phyloP scores from a whole-genome alignment of 1,284 basidiomycete species.

The Marasmius oreades region DNA sequence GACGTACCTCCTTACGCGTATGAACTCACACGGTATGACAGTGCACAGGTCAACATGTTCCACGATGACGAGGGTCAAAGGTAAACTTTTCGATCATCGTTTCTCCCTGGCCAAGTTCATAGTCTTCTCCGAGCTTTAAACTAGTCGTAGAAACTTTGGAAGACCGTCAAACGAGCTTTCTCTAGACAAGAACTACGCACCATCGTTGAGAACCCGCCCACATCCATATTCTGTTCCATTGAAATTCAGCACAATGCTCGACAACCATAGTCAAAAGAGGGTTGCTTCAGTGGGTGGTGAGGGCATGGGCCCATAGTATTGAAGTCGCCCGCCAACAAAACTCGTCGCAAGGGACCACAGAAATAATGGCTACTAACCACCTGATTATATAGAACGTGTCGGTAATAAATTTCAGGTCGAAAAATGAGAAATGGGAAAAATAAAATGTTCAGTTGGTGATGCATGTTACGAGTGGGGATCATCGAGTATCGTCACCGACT shows the following conservation, averaged over 20 bases:
- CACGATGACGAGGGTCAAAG: no score
- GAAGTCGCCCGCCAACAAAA: slow-evolving; percentile 34
- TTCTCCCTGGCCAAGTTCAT: no score
- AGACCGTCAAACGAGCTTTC: no score
- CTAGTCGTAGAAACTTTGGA: no score
- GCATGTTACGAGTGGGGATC: slow-evolving; percentile 76
- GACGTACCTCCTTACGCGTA: no score
- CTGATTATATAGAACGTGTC: slow-evolving; percentile 2
- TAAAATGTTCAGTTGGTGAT: slow-evolving; percentile 68
- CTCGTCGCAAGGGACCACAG: slow-evolving; percentile 26
- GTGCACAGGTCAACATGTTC: no score
- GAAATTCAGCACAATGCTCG: slow-evolving; percentile 9
- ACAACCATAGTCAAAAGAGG: background rate
- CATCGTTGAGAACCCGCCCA: background rate
- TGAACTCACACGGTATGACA: no score
- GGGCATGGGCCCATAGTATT: slow-evolving; percentile 29
- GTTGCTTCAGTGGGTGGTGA: slow-evolving; percentile 39
- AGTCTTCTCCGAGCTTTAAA: no score
- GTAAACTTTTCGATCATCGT: no score
- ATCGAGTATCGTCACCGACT: slow-evolving; percentile 62
- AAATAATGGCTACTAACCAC: slow-evolving; percentile 1
- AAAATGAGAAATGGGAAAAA: slow-evolving; percentile 17
- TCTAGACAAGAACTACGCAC: no score
- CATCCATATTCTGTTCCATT: background rate
- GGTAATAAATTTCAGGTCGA: slow-evolving; percentile 5